Base-by-base conservation (phyloP, 495 filamentous ascomycete species). In the Penicillium nucicola region DNA sequence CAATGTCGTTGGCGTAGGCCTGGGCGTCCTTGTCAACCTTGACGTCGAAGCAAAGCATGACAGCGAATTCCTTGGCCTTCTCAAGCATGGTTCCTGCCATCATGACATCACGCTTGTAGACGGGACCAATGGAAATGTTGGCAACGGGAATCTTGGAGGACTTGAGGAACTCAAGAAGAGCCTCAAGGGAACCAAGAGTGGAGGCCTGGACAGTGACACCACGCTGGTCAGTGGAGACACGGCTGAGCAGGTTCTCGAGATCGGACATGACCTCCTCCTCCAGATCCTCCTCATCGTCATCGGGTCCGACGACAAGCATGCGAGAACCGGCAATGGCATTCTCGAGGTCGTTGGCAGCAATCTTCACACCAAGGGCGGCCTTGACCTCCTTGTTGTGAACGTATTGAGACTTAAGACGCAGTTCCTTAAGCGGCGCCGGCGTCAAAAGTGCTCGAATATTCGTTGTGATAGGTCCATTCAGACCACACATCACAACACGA, bases 11-110 rank as follows among this genome's bases (percentile, higher is more conserved):
- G 34, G 95, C 95, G 58, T 97, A 96, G 12, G 79, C 79, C 58
- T 85, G 80, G 1, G 95, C 95, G 61, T 99, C 95, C 69, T 96
- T 97, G 70, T 99, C 95, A 18, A 99, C 88, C 76, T 96, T 96
- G 68, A 99, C 95, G 65, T 99, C 95, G 78, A 99, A 99, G 67
- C 95, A 97, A 15, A 99, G 85, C 95, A 99, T 99, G 67, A 97
- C 90, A 19, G 95, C 95, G 53, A 85, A 95, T 66, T 99, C 93
- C 59, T 89, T 90, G 37, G 84, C 82, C 71, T 97, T 97, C 75
- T 99, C 95, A 51, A 97, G 75, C 95, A 99, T 99, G 45, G 86
- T 88, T 57, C 89, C 92, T 34, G 88, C 89, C 69, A 92, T 91
- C 83, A 97, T 93, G 44, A 99, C 89, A 71, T 99, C 95, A 57